Percentiles rank a stretch among this genome's conserved stretches.
Conservation (phyloP, 2,329 filamentous ascomycete species). For the Geosmithia putterillii region DNA sequence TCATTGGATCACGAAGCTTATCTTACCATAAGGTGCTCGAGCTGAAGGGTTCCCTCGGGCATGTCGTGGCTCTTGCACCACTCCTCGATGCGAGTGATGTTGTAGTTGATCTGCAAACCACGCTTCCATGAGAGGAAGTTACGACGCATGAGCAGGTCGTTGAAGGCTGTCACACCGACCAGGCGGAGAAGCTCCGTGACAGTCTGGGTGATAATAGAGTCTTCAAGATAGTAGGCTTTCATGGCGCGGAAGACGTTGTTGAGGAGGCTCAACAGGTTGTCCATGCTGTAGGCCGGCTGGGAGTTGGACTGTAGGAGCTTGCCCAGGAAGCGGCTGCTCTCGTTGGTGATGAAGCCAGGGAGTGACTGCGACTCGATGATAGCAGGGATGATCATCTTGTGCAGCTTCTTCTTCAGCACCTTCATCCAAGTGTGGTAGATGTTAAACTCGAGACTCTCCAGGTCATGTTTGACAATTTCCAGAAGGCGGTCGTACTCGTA, state of each 20-base stretch:
- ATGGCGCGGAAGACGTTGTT: conserved; percentile 98
- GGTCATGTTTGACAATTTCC: conserved; percentile 97
- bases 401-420: conserved; percentile 96
- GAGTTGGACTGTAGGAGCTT: conserved; percentile 89
- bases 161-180: conserved; percentile 96
- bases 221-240: conserved; percentile 97
- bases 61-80: conserved; percentile 99
- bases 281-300: conserved; percentile 96
- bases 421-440: conserved; percentile 99
- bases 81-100: conserved; percentile 97
- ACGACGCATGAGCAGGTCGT: conserved; percentile 91
- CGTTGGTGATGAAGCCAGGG: conserved; percentile 95
- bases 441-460: conserved; percentile 98
- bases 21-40: conserved; percentile 90
- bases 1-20: not conserved
- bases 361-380: conserved; percentile 99
- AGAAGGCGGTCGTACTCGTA: conserved; percentile 96
- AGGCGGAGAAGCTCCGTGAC: conserved; percentile 86
- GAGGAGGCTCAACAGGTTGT: conserved; percentile 86
- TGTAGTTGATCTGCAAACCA: conserved; percentile 98
- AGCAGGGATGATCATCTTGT: conserved; percentile 98
- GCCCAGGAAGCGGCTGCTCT: conserved; percentile 95
- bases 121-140: conserved; percentile 99
- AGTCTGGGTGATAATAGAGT: conserved; percentile 90
- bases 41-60: conserved; percentile 92